These are phyloP conservation scores for Austroboletus novae-zelandiae DNA, from an alignment of 1,284 basidiomycete genomes.

Conservation along the genomic window DNA sequence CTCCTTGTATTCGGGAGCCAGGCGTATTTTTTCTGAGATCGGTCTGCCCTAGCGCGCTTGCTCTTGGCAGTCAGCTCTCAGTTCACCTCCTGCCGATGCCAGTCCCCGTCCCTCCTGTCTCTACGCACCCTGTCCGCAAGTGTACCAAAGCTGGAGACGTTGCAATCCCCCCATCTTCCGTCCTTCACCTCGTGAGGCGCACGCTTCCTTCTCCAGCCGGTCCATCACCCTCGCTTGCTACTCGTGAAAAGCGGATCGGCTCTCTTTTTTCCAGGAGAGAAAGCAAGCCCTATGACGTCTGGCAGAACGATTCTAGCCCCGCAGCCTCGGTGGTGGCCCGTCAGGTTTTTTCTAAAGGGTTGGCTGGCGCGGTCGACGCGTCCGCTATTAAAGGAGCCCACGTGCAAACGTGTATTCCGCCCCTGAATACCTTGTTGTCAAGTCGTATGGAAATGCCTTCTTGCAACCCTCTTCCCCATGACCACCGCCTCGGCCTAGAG, in stretches of 20 bases:
- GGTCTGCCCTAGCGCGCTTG: slow-evolving; percentile 40
- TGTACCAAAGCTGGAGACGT: slow-evolving; percentile 39
- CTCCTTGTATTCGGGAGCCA: slow-evolving; percentile 27
- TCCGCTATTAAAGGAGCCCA: slow-evolving; percentile 77
- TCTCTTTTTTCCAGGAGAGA: slow-evolving; percentile 68
- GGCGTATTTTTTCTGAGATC: slow-evolving; percentile 36
- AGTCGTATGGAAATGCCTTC: slow-evolving; percentile 19
- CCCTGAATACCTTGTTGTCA: slow-evolving; percentile 46
- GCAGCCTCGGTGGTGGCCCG: slow-evolving; percentile 7
- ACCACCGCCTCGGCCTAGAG: slow-evolving; percentile 43
- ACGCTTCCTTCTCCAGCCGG: slow-evolving; percentile 58
- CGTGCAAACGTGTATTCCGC: slow-evolving; percentile 81
- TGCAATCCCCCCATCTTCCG: slow-evolving; percentile 39
- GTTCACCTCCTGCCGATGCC: slow-evolving; percentile 64
- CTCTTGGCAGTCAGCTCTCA: slow-evolving; percentile 39
- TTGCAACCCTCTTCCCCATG: slow-evolving; percentile 17
- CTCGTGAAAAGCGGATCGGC: slow-evolving; percentile 69
- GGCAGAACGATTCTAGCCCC: slow-evolving; percentile 50
- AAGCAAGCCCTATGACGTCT: slow-evolving; percentile 60
- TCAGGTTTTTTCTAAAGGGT: slow-evolving; percentile 70
- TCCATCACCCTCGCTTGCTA: slow-evolving; percentile 59
- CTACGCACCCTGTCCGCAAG: slow-evolving; percentile 65
- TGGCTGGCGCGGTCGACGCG: slow-evolving; percentile 67
- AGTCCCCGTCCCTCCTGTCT: slow-evolving; percentile 69
- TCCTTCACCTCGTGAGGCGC: slow-evolving; percentile 51